Percentiles rank a stretch among this genome's conserved stretches.
Evolutionary conservation across 2,329 filamentous ascomycete species (phyloP).

Genomic region (Helicocarpus griseus): DNA sequence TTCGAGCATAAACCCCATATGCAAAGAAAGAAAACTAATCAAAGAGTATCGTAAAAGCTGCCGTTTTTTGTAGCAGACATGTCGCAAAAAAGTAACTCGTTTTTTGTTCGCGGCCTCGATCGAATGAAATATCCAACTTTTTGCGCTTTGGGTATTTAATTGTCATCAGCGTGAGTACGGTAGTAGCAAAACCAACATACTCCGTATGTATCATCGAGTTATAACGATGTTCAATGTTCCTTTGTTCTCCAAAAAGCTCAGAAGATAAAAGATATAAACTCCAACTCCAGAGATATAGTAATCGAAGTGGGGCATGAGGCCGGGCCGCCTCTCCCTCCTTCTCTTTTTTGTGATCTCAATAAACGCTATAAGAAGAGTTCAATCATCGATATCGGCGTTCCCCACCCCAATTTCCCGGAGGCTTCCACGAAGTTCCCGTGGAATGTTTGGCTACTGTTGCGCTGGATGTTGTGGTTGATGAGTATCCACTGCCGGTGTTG

Average conservation of each 20-base stretch:
- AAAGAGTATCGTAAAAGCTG: background rate
- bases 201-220: background rate
- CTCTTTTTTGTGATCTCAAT: background rate
- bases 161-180: background rate
- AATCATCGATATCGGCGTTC: background rate
- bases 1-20: background rate
- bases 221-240: too few relatives aligned
- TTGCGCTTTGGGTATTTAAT: background rate
- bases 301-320: background rate
- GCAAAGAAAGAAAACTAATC: background rate
- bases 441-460: constrained; percentile 32
- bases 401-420: background rate
- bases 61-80: background rate
- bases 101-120: background rate
- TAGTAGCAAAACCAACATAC: background rate
- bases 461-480: constrained; percentile 24
- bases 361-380: background rate
- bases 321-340: background rate
- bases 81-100: background rate
- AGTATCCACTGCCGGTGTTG: constrained; percentile 11
- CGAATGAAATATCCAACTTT: background rate
- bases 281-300: background rate
- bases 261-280: background rate
- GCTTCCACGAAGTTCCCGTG: constrained; percentile 16
- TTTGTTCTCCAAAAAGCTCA: background rate